Evolutionary conservation across 306 rosid species (phyloP).

Genomic region (Arachis hypogaea): DNA sequence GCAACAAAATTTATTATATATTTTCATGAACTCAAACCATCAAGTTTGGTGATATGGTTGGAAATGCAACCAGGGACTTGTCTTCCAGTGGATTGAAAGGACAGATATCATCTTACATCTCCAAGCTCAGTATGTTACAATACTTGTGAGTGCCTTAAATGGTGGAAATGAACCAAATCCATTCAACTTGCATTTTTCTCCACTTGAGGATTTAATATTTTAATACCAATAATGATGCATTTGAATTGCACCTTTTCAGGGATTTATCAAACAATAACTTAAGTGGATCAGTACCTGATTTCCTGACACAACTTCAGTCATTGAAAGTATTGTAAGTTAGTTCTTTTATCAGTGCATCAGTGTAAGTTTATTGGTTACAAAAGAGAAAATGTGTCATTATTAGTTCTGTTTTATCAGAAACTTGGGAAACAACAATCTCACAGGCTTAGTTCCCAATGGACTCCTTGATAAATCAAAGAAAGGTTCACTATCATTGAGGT

Average conservation of each 20-base stretch:
- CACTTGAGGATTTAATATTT: conserved; percentile 8
- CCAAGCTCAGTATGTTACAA: conserved; percentile 49
- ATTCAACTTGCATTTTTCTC: background rate
- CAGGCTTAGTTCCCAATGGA: conserved; percentile 43
- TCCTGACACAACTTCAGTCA: conserved; percentile 35
- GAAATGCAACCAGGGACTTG: conserved; percentile 47
- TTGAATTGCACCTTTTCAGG: conserved; percentile 45
- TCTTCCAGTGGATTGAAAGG: conserved; percentile 55
- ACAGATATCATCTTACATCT: conserved; percentile 46
- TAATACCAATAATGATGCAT: conserved; percentile 2
- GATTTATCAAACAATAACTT: conserved; percentile 62
- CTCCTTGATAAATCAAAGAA: conserved; percentile 44
- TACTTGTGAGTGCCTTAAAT: conserved; percentile 49
- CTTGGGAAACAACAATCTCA: conserved; percentile 48
- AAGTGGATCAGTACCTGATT: conserved; percentile 45
- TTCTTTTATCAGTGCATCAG: background rate
- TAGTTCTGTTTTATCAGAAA: conserved; percentile 48
- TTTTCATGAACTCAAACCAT: conserved; percentile 4
- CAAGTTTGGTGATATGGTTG: background rate
- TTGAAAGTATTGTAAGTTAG: conserved; percentile 53
- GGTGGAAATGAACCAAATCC: background rate
- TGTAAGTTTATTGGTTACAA: background rate
- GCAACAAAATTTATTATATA: too few relatives aligned
- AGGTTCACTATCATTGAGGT: conserved; percentile 56
- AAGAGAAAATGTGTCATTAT: conserved; percentile 4